Conservation (phyloP, 2,329 filamentous ascomycete species). For the Huntiella abstrusa region DNA sequence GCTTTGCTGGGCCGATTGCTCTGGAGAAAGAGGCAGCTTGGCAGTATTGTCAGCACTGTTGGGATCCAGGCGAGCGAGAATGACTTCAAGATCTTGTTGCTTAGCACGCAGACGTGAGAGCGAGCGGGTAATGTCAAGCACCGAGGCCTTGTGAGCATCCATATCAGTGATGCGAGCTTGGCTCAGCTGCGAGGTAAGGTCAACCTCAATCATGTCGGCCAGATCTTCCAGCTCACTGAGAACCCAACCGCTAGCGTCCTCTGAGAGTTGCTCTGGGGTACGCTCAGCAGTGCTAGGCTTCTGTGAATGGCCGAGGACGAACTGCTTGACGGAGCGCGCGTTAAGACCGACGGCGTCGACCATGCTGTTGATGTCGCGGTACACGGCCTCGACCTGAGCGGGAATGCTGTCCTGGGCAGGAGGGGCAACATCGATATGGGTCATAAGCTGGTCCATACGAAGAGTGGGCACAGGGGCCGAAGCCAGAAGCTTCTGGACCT, state of each 20-base stretch:
- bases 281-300: constrained; percentile 30
- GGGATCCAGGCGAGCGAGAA: constrained; percentile 50
- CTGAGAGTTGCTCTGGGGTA: constrained; percentile 43
- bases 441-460: constrained; percentile 48
- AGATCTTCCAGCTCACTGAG: constrained; percentile 59
- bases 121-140: constrained; percentile 50
- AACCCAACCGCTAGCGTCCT: constrained; percentile 49
- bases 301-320: constrained; percentile 48
- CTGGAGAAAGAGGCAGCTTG: constrained; percentile 59
- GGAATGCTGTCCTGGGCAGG: constrained; percentile 38
- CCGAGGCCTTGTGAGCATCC: constrained; percentile 46
- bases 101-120: constrained; percentile 54
- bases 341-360: constrained; percentile 84
- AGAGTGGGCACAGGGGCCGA: constrained; percentile 42
- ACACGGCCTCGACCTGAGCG: constrained; percentile 46
- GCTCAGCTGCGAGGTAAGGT: constrained; percentile 46
- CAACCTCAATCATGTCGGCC: constrained; percentile 39
- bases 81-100: constrained; percentile 59
- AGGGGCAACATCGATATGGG: constrained; percentile 34
- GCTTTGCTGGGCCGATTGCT: constrained; percentile 67
- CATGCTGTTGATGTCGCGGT: constrained; percentile 80
- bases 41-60: constrained; percentile 44
- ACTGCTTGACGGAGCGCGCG: constrained; percentile 43
- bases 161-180: constrained; percentile 50
- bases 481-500: constrained; percentile 42